phyloP scores from a whole-genome alignment of 139 green algal species.

The Tetradesmus lagerheimii region DNA sequence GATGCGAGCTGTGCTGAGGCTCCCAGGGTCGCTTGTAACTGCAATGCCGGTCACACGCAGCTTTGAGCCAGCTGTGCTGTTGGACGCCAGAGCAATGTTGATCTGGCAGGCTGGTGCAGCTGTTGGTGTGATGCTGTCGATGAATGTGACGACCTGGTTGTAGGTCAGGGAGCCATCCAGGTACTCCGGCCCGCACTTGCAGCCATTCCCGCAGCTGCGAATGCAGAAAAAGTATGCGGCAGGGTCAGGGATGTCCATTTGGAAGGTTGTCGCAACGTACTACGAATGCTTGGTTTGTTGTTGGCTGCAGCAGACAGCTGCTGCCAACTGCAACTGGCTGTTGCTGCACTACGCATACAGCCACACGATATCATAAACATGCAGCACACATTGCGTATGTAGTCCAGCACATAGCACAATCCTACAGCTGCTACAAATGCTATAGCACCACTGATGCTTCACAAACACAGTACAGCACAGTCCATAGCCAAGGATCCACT shows the following conservation, averaged over 20 bases:
- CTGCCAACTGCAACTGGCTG: no score
- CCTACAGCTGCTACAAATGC: no score
- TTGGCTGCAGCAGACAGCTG: no score
- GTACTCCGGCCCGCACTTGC: neutral
- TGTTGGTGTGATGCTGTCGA: conserved; percentile 26
- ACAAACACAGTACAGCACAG: no score
- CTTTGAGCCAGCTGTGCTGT: conserved; percentile 30
- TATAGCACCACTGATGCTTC: no score
- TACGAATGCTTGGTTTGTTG: no score
- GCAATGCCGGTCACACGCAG: conserved; percentile 35
- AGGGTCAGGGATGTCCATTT: neutral
- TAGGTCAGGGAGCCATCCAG: conserved; percentile 43
- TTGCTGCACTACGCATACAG: neutral
- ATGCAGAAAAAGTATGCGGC: neutral
- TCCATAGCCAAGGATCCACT: neutral
- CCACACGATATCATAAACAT: no score
- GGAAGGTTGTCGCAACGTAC: no score
- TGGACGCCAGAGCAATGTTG: conserved; percentile 7
- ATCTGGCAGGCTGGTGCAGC: conserved; percentile 37
- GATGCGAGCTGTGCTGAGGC: conserved; percentile 32
- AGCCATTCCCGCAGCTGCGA: conserved; percentile 45
- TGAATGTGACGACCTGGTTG: conserved; percentile 45
- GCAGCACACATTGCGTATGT: neutral
- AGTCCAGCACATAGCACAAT: no score
- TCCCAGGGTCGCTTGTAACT: conserved; percentile 34